A percentile compares a stretch with the other conserved stretches of the same genome.
phyloP scores from a whole-genome alignment of 192 early-diverging fungal species.

The Coemansia sp. region DNA sequence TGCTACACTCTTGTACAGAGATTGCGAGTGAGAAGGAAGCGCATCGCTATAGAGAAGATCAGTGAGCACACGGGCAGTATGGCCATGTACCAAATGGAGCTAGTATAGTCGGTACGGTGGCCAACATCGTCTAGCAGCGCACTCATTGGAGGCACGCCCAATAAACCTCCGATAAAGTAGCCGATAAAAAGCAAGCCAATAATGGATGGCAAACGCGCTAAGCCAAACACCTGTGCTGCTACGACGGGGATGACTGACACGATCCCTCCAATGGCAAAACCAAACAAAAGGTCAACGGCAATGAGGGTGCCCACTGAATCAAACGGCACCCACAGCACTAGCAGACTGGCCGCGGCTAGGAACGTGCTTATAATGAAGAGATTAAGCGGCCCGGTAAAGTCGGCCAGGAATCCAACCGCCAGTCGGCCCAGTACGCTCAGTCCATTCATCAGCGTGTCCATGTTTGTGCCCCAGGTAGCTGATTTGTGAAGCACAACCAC shows the following conservation, averaged over 20 bases:
- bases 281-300: slow-evolving; percentile 41
- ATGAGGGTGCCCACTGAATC: slow-evolving; percentile 33
- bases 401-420: slow-evolving; percentile 40
- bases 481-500: slow-evolving; percentile 53
- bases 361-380: slow-evolving; percentile 35
- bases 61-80: slow-evolving; percentile 46
- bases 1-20: slow-evolving; percentile 20
- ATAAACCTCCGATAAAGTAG: slow-evolving; percentile 45
- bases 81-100: slow-evolving; percentile 52
- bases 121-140: slow-evolving; percentile 50
- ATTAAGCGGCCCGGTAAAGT: slow-evolving; percentile 44
- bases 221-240: slow-evolving; percentile 45
- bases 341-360: slow-evolving; percentile 31
- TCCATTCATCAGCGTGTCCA: slow-evolving; percentile 56
- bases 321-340: slow-evolving; percentile 54
- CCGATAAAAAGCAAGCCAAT: slow-evolving; percentile 50
- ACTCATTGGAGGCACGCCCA: slow-evolving; percentile 53
- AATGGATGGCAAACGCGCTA: slow-evolving; percentile 48
- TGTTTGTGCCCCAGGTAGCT: slow-evolving; percentile 47
- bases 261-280: slow-evolving; percentile 48
- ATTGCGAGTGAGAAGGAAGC: slow-evolving; percentile 35
- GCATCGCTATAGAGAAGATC: slow-evolving; percentile 36
- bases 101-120: slow-evolving; percentile 46
- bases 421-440: slow-evolving; percentile 49
- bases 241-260: slow-evolving; percentile 54